Conservation (phyloP, 495 filamentous ascomycete genomes). For the Tetracladium setigerum region DNA sequence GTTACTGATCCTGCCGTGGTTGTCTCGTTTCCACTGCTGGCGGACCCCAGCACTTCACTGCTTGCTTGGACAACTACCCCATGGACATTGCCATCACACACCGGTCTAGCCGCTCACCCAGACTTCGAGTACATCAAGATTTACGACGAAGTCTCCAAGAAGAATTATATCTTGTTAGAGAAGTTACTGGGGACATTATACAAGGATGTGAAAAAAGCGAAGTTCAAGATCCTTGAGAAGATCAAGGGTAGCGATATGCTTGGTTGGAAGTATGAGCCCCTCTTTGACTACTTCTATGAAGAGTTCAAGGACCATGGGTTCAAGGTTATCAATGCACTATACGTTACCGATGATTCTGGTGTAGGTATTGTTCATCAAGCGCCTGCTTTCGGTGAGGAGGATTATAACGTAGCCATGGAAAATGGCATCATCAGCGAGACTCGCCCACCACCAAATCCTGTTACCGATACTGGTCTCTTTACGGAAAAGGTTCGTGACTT, state of each 20-base stretch:
- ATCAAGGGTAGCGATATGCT: conserved; percentile 82
- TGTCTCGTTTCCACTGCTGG: conserved; percentile 74
- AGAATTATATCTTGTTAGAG: conserved; percentile 84
- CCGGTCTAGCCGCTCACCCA: conserved; percentile 72
- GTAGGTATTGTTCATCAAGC: conserved; percentile 94
- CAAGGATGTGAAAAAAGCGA: conserved; percentile 96
- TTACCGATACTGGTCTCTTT: conserved; percentile 76
- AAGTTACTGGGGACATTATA: conserved; percentile 79
- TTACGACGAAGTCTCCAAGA: conserved; percentile 69
- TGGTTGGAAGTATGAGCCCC: conserved; percentile 86
- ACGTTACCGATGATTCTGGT: conserved; percentile 90
- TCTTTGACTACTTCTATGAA: conserved; percentile 91
- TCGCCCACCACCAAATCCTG: conserved; percentile 80
- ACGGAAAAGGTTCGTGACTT: conserved; percentile 79
- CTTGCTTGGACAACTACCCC: conserved; percentile 95
- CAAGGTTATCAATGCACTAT: conserved; percentile 75
- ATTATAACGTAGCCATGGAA: conserved; percentile 80
- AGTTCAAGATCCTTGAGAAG: conserved; percentile 79
- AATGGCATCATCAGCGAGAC: conserved; percentile 69
- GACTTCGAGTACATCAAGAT: conserved; percentile 95
- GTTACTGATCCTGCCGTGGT: conserved; percentile 89
- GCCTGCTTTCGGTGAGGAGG: conserved; percentile 93
- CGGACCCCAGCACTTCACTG: conserved; percentile 65
- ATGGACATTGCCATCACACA: conserved; percentile 89
- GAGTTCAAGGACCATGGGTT: conserved; percentile 87